Conservation (phyloP, 2,329 filamentous ascomycete species). For the Sordariomycetes sp. region DNA sequence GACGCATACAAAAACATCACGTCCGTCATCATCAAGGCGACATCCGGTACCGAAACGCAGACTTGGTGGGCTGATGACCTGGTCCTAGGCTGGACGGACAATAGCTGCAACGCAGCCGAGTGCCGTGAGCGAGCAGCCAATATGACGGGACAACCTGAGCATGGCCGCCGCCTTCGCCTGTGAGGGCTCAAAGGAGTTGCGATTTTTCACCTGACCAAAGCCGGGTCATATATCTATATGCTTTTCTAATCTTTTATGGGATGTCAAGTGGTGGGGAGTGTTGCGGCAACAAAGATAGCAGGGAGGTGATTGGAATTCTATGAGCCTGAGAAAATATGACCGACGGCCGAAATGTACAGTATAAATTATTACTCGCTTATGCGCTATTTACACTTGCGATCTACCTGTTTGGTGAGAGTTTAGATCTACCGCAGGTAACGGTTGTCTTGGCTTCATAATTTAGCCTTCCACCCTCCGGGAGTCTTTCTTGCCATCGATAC, state of each 20-base stretch:
- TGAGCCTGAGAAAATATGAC: not conserved
- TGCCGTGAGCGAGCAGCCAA: not conserved
- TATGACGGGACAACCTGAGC: not conserved
- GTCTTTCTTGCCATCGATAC: conserved; percentile 13
- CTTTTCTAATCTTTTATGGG: not conserved
- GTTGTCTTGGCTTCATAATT: not conserved
- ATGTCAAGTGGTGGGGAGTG: not conserved
- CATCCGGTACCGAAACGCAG: not conserved
- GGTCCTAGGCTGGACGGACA: not conserved
- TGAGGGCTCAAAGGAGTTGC: not conserved
- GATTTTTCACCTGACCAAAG: not conserved
- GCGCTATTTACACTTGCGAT: not conserved
- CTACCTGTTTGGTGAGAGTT: not conserved
- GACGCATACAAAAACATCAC: not conserved
- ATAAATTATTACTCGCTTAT: not conserved
- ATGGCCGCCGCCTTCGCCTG: not conserved
- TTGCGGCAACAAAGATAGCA: too few species aligned
- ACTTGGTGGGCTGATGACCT: not conserved
- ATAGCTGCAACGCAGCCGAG: not conserved
- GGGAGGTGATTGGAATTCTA: too few species aligned
- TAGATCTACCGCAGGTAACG: not conserved
- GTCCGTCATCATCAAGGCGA: not conserved
- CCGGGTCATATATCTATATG: not conserved
- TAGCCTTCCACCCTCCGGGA: not conserved
- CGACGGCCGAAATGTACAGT: not conserved